Conservation (phyloP, 2,329 filamentous ascomycete genomes). For the Colletotrichum scovillei region DNA sequence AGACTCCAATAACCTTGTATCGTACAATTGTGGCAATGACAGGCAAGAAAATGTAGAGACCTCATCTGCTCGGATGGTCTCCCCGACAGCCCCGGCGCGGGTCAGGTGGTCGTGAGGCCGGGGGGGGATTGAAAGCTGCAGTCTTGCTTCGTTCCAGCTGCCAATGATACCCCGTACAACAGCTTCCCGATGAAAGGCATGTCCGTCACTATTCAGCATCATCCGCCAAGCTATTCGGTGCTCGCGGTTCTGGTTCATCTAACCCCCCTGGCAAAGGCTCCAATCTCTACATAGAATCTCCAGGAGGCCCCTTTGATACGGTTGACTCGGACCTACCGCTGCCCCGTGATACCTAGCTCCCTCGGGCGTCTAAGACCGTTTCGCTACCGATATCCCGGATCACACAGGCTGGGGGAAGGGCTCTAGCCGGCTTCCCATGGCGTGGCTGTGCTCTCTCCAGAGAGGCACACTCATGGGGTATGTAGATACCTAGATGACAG, state of each 20-base stretch:
- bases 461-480: too few relatives aligned
- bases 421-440: not conserved
- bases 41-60: not conserved
- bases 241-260: not conserved
- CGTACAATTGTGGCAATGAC: constrained; percentile 22
- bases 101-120: not conserved
- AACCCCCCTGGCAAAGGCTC: not conserved
- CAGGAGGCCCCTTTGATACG: not conserved
- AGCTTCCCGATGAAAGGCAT: not conserved
- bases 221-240: not conserved
- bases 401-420: too few relatives aligned
- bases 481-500: not conserved
- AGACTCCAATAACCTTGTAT: not conserved
- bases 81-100: not conserved
- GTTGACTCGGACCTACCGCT: not conserved
- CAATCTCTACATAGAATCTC: not conserved
- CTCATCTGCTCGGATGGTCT: not conserved
- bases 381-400: not conserved
- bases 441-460: not conserved
- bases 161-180: not conserved
- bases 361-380: not conserved
- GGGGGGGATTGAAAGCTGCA: not conserved
- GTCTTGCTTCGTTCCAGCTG: constrained; percentile 7
- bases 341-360: not conserved
- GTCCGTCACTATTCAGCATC: constrained; percentile 1